A percentile compares a stretch with the other conserved stretches of the same genome.
phyloP scores from a whole-genome alignment of 75 land plant species.

The Cupressus sempervirens region DNA sequence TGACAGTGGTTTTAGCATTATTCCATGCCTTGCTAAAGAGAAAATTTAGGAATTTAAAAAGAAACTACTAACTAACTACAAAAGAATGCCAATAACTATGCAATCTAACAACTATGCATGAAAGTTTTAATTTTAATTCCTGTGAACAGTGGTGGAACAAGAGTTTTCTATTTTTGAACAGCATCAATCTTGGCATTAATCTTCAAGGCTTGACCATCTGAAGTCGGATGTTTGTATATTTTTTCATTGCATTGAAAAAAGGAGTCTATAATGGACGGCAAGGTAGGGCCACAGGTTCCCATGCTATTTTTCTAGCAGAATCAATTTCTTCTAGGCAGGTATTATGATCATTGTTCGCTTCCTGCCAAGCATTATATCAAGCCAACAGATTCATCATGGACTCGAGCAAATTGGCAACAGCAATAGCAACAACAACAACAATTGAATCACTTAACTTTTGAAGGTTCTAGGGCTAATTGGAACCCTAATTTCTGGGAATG shows the following conservation, averaged over 20 bases:
- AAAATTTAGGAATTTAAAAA: too few species aligned
- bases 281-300: slow-evolving; percentile 42
- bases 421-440: background rate
- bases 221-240: background rate
- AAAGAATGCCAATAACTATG: too few species aligned
- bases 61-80: too few species aligned
- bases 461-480: slow-evolving; percentile 25
- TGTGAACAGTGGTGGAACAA: too few species aligned
- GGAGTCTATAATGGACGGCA: slow-evolving; percentile 35
- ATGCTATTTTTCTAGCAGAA: slow-evolving; percentile 37
- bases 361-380: slow-evolving; percentile 35
- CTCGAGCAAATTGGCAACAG: slow-evolving; percentile 2
- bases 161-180: too few species aligned
- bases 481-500: slow-evolving; percentile 47
- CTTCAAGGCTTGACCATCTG: background rate
- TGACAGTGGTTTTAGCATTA: too few species aligned
- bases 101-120: too few species aligned
- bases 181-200: too few species aligned
- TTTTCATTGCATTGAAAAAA: background rate
- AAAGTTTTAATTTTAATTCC: too few species aligned
- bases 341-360: slow-evolving; percentile 13
- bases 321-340: slow-evolving; percentile 23
- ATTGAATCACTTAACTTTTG: background rate
- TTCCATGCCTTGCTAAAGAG: too few species aligned
- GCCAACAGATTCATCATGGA: slow-evolving; percentile 13